Percentiles rank a stretch among this genome's conserved stretches.
Conservation (phyloP, 2,329 filamentous ascomycete genomes). For the Ophiostoma piceae region DNA sequence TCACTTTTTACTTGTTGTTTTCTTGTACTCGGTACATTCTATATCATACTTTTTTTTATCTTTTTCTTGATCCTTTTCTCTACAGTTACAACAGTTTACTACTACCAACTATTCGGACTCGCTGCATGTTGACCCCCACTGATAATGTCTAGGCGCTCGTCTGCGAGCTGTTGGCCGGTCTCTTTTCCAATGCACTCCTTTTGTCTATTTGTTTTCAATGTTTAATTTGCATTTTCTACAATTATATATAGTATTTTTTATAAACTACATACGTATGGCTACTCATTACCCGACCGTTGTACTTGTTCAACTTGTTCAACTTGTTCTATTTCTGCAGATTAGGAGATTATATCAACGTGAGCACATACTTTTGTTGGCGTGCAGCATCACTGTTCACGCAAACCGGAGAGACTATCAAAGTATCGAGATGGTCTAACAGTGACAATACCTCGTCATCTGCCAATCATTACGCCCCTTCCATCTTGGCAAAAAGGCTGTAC, state of each 20-base stretch:
- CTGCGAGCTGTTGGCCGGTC: too few relatives aligned
- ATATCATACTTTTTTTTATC: neutral
- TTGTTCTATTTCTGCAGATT: neutral
- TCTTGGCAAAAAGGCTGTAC: constrained; percentile 1
- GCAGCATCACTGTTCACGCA: neutral
- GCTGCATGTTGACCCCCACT: too few relatives aligned
- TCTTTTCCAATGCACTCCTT: neutral
- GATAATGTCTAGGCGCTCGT: too few relatives aligned
- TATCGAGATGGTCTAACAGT: neutral
- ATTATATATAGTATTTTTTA: neutral
- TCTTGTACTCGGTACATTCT: neutral
- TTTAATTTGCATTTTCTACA: neutral
- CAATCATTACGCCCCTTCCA: neutral
- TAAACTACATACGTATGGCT: neutral
- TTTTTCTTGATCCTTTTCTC: too few relatives aligned
- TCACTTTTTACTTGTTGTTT: neutral
- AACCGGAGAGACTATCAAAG: neutral
- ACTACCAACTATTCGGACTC: too few relatives aligned
- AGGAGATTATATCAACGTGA: neutral
- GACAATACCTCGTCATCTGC: neutral
- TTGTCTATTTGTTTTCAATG: neutral
- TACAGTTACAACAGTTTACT: too few relatives aligned
- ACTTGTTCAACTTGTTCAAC: neutral
- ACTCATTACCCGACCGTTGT: neutral
- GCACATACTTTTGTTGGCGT: neutral